A percentile compares a stretch with the other conserved stretches of the same genome.
Conservation (phyloP, 768 basidiomycete genomes). For the Lactarius evosmus region DNA sequence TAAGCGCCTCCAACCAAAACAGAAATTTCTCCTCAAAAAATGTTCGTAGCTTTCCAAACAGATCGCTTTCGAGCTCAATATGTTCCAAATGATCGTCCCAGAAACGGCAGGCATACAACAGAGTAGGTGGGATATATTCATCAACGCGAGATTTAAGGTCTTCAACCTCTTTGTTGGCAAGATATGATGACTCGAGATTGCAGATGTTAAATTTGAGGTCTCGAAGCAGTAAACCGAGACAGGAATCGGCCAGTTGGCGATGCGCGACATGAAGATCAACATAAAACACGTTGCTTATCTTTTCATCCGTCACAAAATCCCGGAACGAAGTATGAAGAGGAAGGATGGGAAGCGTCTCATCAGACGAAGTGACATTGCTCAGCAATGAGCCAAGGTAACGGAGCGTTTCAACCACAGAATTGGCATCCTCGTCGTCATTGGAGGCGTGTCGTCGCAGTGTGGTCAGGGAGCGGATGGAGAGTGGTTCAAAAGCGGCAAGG, state of each 20-base stretch:
- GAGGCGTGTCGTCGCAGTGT: neutral
- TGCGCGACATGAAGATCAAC: neutral
- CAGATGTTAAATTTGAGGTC: slow-evolving; percentile 5
- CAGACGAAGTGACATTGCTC: slow-evolving; percentile 1
- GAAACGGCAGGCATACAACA: slow-evolving; percentile 5
- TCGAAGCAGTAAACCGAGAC: neutral
- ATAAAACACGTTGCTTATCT: neutral
- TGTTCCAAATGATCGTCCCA: slow-evolving; percentile 1
- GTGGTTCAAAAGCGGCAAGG: slow-evolving; percentile 1
- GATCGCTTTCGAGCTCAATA: neutral
- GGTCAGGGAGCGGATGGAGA: slow-evolving; percentile 2
- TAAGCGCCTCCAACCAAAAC: neutral
- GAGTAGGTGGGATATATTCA: neutral
- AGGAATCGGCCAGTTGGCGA: neutral
- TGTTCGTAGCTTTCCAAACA: neutral
- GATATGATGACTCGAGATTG: neutral
- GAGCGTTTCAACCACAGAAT: neutral
- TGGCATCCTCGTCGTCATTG: neutral
- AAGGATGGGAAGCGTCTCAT: neutral
- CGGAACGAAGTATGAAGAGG: slow-evolving; percentile 1
- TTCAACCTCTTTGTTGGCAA: neutral
- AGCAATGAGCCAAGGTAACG: neutral
- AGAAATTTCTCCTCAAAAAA: neutral
- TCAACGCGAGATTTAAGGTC: neutral
- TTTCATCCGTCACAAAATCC: neutral